These are phyloP conservation scores for Mycosphaerelloides madeirae DNA, from an alignment of 2,329 filamentous ascomycete species.

Conservation along the genomic window DNA sequence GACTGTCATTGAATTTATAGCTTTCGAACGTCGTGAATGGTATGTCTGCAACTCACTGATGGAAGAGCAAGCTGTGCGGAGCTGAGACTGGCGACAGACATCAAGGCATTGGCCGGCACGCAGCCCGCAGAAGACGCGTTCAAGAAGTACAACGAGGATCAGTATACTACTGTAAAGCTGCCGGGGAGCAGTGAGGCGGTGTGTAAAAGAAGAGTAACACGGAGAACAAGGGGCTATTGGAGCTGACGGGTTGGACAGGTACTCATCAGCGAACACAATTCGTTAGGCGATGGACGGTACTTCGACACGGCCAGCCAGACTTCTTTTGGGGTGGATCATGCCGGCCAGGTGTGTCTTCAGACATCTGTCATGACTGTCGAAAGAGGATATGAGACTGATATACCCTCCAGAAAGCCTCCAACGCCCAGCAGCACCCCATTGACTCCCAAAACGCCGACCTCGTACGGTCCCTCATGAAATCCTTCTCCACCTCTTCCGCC, in stretches of 20 bases:
- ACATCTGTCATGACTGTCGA: neutral
- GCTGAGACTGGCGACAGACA: slow-evolving; percentile 55
- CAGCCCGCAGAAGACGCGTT: slow-evolving; percentile 80
- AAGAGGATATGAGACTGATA: neutral
- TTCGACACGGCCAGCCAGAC: slow-evolving; percentile 84
- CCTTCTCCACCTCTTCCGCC: slow-evolving; percentile 66
- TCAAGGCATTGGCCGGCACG: slow-evolving; percentile 76
- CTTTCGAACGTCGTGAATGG: slow-evolving; percentile 83
- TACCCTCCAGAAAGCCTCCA: slow-evolving; percentile 66
- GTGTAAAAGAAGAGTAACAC: slow-evolving; percentile 25
- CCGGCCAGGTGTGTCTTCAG: slow-evolving; percentile 57
- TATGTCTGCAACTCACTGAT: slow-evolving; percentile 39
- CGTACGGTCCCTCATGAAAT: slow-evolving; percentile 79
- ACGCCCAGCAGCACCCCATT: slow-evolving; percentile 70
- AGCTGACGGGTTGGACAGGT: slow-evolving; percentile 53
- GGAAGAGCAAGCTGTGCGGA: neutral
- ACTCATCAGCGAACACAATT: slow-evolving; percentile 81
- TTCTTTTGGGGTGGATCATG: slow-evolving; percentile 85
- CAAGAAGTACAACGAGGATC: slow-evolving; percentile 92
- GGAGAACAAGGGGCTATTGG: neutral
- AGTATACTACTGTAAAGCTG: slow-evolving; percentile 83
- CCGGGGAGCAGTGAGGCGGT: slow-evolving; percentile 79
- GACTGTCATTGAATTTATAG: slow-evolving; percentile 43
- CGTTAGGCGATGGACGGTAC: slow-evolving; percentile 74
- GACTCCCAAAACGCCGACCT: slow-evolving; percentile 74